Base-by-base conservation (phyloP, 2,329 filamentous ascomycete genomes). In the Falciphora oryzae region DNA sequence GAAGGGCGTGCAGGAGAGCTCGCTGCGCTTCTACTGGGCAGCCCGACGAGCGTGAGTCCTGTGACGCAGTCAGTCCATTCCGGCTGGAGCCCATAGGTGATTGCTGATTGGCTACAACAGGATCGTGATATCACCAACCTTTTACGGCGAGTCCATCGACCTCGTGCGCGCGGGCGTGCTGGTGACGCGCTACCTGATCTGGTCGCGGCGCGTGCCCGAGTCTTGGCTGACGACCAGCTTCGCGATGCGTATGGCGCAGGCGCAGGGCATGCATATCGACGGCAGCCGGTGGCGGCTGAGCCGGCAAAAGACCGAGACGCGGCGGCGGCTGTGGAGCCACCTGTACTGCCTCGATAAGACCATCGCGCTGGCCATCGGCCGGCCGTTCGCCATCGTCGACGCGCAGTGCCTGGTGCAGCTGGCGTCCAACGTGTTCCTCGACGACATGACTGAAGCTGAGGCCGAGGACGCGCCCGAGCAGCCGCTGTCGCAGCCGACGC, bases 191-290 rank as follows among this genome's bases (percentile, higher is more conserved):
- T 79, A 79, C 66, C 70, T 78, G 22, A 73, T 78, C 28, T 77
- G 77, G 61, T 67, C 74, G n/a, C 69, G 75, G 32, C 72, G 76
- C 58, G 73, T 74, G 1, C 71, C 76, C 0, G 77, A 79, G 65
- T 73, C 73, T 6, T 79, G 77, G 77, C 71, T 79, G 1, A 79
- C 77, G 1, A 73, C 73, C 4, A 76, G 76, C 66, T 78, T 79
- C 58, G 77, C 77, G 1, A 76, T 78, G 68, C 75, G 77, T 18
- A 77, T 79, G 74, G 77, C 77, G 6, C 75, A 78, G 65, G 77
- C 76, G 0, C 77, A 79, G 63, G 77, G 77, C 0, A 78, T 79
- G 71, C 77, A 79, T 63, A 75, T 79, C 28, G 77, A 79, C 65
- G 77, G 77, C 10, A 74, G 76, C 65, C 70, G 74, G 22, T 78